Evolutionary conservation across 73 alveolate genomes (phyloP).

Genomic region (Paramecium caudatum): DNA sequence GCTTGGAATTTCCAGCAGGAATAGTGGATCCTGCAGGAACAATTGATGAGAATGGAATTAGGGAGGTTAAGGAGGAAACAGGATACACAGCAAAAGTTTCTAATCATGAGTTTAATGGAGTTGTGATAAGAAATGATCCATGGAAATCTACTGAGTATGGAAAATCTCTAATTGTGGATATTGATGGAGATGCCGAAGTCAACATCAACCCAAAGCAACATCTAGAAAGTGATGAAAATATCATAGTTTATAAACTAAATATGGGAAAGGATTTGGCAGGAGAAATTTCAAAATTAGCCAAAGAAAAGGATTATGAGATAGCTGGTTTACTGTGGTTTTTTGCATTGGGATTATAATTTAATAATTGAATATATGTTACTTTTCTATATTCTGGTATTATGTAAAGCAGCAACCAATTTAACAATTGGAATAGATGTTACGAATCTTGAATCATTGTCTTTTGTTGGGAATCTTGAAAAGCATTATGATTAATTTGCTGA

Average conservation of each 20-base stretch:
- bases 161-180: slow-evolving; percentile 21
- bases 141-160: slow-evolving; percentile 72
- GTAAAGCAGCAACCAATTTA: background rate
- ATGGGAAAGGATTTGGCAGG: background rate
- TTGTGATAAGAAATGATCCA: slow-evolving; percentile 51
- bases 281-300: background rate
- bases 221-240: slow-evolving; percentile 73
- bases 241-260: slow-evolving; percentile 35
- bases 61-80: slow-evolving; percentile 78
- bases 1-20: slow-evolving; percentile 77
- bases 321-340: slow-evolving; percentile 15
- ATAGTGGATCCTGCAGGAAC: slow-evolving; percentile 46
- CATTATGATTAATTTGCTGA: background rate
- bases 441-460: background rate
- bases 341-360: slow-evolving; percentile 50
- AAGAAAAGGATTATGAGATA: slow-evolving; percentile 32
- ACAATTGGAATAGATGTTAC: slow-evolving; percentile 18
- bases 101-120: background rate
- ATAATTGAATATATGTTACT: slow-evolving; percentile 6
- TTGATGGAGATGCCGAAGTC: slow-evolving; percentile 69
- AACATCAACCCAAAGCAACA: slow-evolving; percentile 62
- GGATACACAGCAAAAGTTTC: slow-evolving; percentile 66
- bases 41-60: slow-evolving; percentile 51
- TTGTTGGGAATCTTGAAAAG: background rate
- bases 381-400: background rate